Base-by-base conservation (phyloP, 1,284 basidiomycete species). In the Athelia sp. region DNA sequence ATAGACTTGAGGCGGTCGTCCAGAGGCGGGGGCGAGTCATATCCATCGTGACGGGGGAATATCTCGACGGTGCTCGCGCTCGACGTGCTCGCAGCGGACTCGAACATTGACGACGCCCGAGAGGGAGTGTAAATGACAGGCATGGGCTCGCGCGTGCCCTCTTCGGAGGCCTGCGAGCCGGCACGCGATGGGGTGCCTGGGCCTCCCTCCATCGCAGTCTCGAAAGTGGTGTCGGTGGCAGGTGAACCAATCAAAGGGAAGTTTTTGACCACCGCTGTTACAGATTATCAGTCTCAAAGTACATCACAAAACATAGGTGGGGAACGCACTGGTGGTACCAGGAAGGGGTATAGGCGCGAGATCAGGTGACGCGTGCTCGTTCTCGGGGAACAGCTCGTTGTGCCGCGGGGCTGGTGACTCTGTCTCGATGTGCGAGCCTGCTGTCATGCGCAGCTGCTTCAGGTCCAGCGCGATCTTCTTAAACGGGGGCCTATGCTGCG, bases 401-500 rank as follows among this genome's bases (percentile, higher is more conserved):
- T 55, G 49, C 11, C 50, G 46, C 9, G 58, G 58, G 6, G 52
- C 50, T 2, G 63, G 58, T 18, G 64, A 61, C 23, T 44, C 43
- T 10, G 17, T 35, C 10, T 68, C 62, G 43, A 64, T 29, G 51
- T 62, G 49, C 53, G 59, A 43, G 10, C 67, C 69, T 18, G 60
- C 60, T 45, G 57, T 60, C n/a, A 54, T 50, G 19, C 73, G 67
- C 22, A 74, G 51, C 46, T 59, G 56, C 56, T 73, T 70, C 32
- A 79, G 50, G 22, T 70, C 67, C 9, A 60, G 53, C 14, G 71
- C 69, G 36, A 85, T 65, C 24, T 54, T 53, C n/a, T 65, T 58
- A 58, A 84, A 84, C 2, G 68, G 52, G 1, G 80, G 80, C 2
- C 83, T 72, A 4, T 52, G 43, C 3, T 58, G 54, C 0, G 81